Evolutionary conservation across 352 stramenopile species (phyloP), one percentile per base, ranked within the genome.

Genomic region (Pythium folliculosum): DNA sequence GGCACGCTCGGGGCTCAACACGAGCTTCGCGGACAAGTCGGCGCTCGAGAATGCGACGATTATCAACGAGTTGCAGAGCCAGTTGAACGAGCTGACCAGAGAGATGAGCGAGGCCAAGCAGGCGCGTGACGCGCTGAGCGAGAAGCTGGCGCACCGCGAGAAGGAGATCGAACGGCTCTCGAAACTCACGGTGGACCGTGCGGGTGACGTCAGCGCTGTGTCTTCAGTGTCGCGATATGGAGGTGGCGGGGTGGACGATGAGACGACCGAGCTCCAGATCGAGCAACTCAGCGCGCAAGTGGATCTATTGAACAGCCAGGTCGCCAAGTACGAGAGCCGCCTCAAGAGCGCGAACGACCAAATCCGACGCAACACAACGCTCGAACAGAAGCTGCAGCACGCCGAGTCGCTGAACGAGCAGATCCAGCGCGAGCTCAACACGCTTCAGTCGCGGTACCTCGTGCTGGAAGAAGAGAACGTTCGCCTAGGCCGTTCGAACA

Each of bases 311-410:
- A 95, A 92, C 61, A 84, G 84, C 50, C 85, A 95, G 52, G 84
- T 93, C 23, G 82, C 78, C 25, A 93, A 90, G 69, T 93, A 95
- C 62, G 87, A 95, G 54, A 72, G 69, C n/a, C 80, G 82, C 38
- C 67, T 95, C 1, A 84, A 82, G 60, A 81, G 89, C 23, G 75
- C 82, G 1, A 81, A 77, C 25, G 72, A 90, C 23, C 76, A 90
- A 56, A 76, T 90, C 32, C 63, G 53, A 32, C 73, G 71, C 1
- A 80, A 80, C 50, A 75, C 63, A 14, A 52, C 38, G 17, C 63
- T 92, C 1, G 76, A 81, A 3, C 72, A 92, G 13, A 84, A 89
- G 35, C 60, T 95, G 16, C 88, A 77, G 25, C 67, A 89, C 70
- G 67, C 77, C 19, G 82, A 91, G 27, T 30, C 69, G 9, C 63